Percentiles rank a stretch among this genome's conserved stretches.
These are phyloP conservation scores for Hevea brasiliensis DNA, from an alignment of 345 rosid genomes.

Conservation along the genomic window DNA sequence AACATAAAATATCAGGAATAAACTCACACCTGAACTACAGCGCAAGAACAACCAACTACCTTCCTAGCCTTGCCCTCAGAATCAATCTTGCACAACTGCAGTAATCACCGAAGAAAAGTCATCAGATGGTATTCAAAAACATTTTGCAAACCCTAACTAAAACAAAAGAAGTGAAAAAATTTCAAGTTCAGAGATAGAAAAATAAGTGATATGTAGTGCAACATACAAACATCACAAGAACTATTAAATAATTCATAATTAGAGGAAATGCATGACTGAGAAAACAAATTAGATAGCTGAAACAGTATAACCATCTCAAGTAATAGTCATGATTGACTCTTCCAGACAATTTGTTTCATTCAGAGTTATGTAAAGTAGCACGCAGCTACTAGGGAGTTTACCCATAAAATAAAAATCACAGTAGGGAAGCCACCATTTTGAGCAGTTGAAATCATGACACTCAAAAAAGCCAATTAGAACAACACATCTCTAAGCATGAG, in stretches of 20 bases:
- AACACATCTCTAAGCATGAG: background rate
- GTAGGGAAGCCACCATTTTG: background rate
- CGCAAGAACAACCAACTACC: constrained; percentile 84
- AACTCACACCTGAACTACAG: constrained; percentile 66
- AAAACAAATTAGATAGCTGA: background rate
- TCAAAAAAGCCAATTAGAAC: background rate
- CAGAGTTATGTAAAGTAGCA: background rate
- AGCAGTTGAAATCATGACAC: background rate
- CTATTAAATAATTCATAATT: background rate
- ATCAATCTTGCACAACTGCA: constrained; percentile 84
- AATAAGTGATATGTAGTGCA: background rate
- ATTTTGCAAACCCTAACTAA: no score
- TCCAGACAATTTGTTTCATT: background rate
- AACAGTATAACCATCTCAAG: background rate
- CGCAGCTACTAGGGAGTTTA: background rate
- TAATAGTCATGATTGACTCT: background rate
- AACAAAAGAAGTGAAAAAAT: background rate
- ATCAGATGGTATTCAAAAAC: background rate
- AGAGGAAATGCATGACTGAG: background rate
- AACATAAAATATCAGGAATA: background rate
- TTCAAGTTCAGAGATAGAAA: background rate
- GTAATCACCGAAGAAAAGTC: background rate
- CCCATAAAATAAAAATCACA: background rate
- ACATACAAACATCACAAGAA: background rate
- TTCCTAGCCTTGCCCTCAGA: constrained; percentile 86